Evolutionary conservation across 257 asterid genomes (phyloP), one percentile per base, ranked within the genome.

Genomic region (Solanum sejunctum): DNA sequence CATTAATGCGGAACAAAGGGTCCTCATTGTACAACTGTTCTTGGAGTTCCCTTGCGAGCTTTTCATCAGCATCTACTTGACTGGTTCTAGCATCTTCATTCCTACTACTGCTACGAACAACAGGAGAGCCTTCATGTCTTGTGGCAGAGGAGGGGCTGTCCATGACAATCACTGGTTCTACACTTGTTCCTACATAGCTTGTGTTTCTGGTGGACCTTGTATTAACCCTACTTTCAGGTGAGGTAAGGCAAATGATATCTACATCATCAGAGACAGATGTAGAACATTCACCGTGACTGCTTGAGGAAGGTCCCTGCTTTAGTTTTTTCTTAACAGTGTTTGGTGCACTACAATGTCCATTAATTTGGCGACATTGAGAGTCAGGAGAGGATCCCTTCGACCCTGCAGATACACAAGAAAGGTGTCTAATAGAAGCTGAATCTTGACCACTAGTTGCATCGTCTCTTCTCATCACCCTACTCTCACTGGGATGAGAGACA

Each of bases 41-140:
- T 90, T 96, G 99, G 83, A 96, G 98, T 83, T 96, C 98, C 84
- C 92, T 95, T 84, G 99, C 99, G 85, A 96, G 86, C 83, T 85
- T 91, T 87, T 93, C 99, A 88, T 94, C 99, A 20, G 97, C 96
- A 91, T 94, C 99, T 85, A 96, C 83, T 90, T 96, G 99, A 83
- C 92, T 91, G 8, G 92, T 90, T 90, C 90, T 92, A 87, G 87
- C 92, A 79, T 84, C 91, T 82, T 88, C 91, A 55, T 84, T 91
- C 56, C 45, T 67, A 49, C 45, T 41, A 63, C 80, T 72, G 86
- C 80, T 43, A 84, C 79, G 80, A 10, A 47, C 75, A 45, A 36
- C 80, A 78, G 43, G 85, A 81, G 84, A 84, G 57, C 81, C 87
- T 85, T 88, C 78, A 64, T 79, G 84, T 88, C 91, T 89, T 56